A percentile compares a stretch with the other conserved stretches of the same genome.
Conservation (phyloP, 257 asterid genomes). For the Plantago elongata region DNA sequence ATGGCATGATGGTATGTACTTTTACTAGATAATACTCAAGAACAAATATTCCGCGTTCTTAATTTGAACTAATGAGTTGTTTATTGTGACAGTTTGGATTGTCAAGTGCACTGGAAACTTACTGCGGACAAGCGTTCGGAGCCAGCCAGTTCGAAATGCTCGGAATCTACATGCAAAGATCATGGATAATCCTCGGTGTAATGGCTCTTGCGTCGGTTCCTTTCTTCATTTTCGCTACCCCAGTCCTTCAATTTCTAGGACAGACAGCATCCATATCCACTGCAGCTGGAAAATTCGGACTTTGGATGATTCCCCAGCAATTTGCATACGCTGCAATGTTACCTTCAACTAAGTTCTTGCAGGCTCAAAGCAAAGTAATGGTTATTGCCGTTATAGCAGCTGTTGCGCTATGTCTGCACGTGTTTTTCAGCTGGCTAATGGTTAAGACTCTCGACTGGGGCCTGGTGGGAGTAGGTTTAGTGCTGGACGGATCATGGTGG, state of each 20-base stretch:
- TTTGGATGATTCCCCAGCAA: slow-evolving; percentile 68
- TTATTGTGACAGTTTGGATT: no score
- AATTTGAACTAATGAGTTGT: no score
- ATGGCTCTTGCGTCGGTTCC: slow-evolving; percentile 27
- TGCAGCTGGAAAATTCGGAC: slow-evolving; percentile 33
- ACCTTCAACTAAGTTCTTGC: slow-evolving; percentile 50
- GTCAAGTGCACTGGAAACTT: slow-evolving; percentile 59
- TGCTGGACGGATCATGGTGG: slow-evolving; percentile 56
- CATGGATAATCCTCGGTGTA: slow-evolving; percentile 45
- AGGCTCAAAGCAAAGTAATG: slow-evolving; percentile 64
- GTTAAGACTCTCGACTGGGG: slow-evolving; percentile 62
- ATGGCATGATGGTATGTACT: no score
- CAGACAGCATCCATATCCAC: slow-evolving; percentile 38
- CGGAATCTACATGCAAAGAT: slow-evolving; percentile 47
- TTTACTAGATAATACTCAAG: no score
- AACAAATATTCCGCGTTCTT: no score
- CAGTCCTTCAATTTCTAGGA: slow-evolving; percentile 35
- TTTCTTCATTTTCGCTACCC: slow-evolving; percentile 37
- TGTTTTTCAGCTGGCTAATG: slow-evolving; percentile 47
- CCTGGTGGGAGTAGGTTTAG: slow-evolving; percentile 41
- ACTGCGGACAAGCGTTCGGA: slow-evolving; percentile 62
- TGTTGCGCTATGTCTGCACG: slow-evolving; percentile 29
- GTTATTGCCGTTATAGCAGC: slow-evolving; percentile 38
- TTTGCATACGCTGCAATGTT: slow-evolving; percentile 52
- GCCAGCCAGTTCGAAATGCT: slow-evolving; percentile 54